phyloP scores from a whole-genome alignment of 768 basidiomycete species.

The Trametes elegans region DNA sequence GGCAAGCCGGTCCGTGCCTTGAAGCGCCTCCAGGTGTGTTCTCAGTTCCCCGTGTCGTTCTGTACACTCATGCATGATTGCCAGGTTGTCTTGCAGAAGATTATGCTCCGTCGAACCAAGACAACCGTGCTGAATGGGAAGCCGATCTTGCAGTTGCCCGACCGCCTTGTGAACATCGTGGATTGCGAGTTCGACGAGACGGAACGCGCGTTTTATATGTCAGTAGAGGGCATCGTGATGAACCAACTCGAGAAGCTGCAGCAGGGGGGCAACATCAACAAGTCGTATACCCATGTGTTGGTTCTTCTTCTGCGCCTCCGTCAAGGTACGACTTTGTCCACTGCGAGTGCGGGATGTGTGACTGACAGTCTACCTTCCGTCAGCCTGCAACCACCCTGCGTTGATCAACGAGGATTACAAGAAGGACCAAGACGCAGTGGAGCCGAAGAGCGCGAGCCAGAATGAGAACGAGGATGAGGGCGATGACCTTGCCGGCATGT shows the following conservation, averaged over 20 bases:
- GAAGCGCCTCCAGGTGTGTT: slow-evolving; percentile 74
- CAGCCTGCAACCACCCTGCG: slow-evolving; percentile 89
- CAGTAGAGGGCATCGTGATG: slow-evolving; percentile 39
- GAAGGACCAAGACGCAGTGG: slow-evolving; percentile 73
- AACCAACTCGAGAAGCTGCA: slow-evolving; percentile 61
- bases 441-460: slow-evolving; percentile 54
- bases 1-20: slow-evolving; percentile 67
- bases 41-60: no score
- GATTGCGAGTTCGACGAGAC: slow-evolving; percentile 74
- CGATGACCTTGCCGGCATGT: slow-evolving; percentile 74
- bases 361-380: not conserved
- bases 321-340: slow-evolving; percentile 58
- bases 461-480: slow-evolving; percentile 53
- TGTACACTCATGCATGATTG: not conserved
- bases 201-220: slow-evolving; percentile 78
- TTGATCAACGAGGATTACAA: slow-evolving; percentile 77
- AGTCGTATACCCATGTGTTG: slow-evolving; percentile 69
- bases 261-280: slow-evolving; percentile 45
- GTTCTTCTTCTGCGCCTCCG: slow-evolving; percentile 77
- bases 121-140: slow-evolving; percentile 72
- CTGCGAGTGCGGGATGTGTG: not conserved
- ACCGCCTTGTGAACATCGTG: slow-evolving; percentile 65
- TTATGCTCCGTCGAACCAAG: slow-evolving; percentile 91
- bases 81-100: slow-evolving; percentile 74
- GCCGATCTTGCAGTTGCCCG: slow-evolving; percentile 77